phyloP scores from a whole-genome alignment of 768 basidiomycete species.

The Boletales sp. region DNA sequence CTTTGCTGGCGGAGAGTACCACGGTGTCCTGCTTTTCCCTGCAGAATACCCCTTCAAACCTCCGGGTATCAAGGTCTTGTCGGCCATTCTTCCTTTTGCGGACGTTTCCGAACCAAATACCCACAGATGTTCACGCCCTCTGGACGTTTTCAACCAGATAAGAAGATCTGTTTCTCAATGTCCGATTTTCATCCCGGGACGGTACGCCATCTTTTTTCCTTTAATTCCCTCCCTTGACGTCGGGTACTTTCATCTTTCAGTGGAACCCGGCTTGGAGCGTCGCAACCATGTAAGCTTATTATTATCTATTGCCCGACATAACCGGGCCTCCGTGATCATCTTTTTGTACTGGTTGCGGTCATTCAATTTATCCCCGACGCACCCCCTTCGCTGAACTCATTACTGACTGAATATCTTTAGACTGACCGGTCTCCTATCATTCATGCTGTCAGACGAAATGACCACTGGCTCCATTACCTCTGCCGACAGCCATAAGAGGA shows the following conservation, averaged over 20 bases:
- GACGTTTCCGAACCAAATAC: slow-evolving; percentile 5
- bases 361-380: slow-evolving; percentile 11
- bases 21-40: slow-evolving; percentile 89
- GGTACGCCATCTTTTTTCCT: slow-evolving; percentile 42
- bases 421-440: slow-evolving; percentile 88
- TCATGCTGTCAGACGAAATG: slow-evolving; percentile 96
- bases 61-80: slow-evolving; percentile 84
- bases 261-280: slow-evolving; percentile 98
- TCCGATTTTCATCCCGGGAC: slow-evolving; percentile 91
- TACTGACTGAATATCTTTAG: slow-evolving; percentile 38
- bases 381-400: neutral
- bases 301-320: slow-evolving; percentile 2
- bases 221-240: neutral
- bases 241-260: slow-evolving; percentile 32
- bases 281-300: slow-evolving; percentile 74
- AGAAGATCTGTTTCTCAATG: slow-evolving; percentile 98
- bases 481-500: slow-evolving; percentile 71
- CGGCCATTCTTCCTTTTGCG: slow-evolving; percentile 1
- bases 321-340: slow-evolving; percentile 7
- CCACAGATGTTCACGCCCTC: slow-evolving; percentile 86
- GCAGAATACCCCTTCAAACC: slow-evolving; percentile 96
- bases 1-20: slow-evolving; percentile 89
- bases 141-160: slow-evolving; percentile 86
- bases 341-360: slow-evolving; percentile 13
- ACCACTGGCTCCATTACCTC: slow-evolving; percentile 91